Percentiles rank a stretch among this genome's conserved stretches.
These are phyloP conservation scores for Omphalea diandra DNA, from an alignment of 441 rosid species.

Conservation along the genomic window DNA sequence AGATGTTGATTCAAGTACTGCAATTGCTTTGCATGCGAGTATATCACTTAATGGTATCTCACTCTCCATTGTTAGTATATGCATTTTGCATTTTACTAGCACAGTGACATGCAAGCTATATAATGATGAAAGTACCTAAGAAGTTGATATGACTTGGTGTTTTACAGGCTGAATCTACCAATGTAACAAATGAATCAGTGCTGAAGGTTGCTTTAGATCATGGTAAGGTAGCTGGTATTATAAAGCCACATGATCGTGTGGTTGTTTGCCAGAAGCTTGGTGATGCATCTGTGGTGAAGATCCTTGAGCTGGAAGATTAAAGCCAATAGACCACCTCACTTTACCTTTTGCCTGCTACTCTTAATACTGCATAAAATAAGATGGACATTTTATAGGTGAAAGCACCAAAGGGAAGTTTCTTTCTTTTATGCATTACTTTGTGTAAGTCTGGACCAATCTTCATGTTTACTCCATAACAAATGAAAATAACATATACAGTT, in stretches of 20 bases:
- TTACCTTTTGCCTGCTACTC: background rate
- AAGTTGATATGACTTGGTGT: background rate
- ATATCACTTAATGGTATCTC: background rate
- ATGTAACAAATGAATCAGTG: conserved; percentile 73
- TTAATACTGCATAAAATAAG: background rate
- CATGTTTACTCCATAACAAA: background rate
- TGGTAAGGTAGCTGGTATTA: conserved; percentile 60
- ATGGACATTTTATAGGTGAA: background rate
- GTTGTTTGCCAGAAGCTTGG: conserved; percentile 90
- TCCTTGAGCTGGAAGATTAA: conserved; percentile 81
- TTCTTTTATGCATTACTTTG: background rate
- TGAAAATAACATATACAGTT: background rate
- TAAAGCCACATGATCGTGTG: conserved; percentile 71
- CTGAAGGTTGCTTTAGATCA: conserved; percentile 84
- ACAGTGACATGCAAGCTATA: background rate
- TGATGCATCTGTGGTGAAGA: conserved; percentile 80
- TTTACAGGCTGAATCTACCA: conserved; percentile 75
- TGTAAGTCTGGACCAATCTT: too few species aligned
- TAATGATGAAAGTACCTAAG: background rate
- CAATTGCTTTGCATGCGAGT: background rate
- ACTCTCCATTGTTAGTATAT: background rate
- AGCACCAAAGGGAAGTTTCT: background rate
- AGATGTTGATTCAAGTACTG: background rate
- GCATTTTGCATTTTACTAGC: background rate
- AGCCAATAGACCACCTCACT: background rate